Percentiles rank a stretch among this genome's conserved stretches.
Evolutionary conservation across 441 rosid genomes (phyloP).

Genomic region (Adansonia rubrostipa): DNA sequence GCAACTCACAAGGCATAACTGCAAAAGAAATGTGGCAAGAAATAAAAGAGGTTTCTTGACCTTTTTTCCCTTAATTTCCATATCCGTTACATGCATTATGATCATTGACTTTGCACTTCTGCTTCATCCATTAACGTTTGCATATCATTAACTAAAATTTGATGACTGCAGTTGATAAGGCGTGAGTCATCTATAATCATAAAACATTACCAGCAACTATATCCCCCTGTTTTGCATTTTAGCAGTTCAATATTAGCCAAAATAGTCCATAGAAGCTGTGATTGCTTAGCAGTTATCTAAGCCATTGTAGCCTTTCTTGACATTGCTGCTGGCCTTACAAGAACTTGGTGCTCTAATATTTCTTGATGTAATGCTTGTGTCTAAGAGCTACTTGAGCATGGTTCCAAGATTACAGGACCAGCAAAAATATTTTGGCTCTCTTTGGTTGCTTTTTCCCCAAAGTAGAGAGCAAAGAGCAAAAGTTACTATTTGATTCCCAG

Average conservation of each 20-base stretch:
- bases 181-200: neutral
- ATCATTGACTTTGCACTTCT: neutral
- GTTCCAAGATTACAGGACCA: neutral
- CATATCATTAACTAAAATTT: slow-evolving; percentile 6
- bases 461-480: neutral
- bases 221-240: neutral
- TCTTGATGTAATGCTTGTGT: neutral
- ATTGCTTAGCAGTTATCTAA: neutral
- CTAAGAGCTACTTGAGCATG: neutral
- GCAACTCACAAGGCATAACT: slow-evolving; percentile 64
- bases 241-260: neutral
- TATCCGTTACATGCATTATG: neutral
- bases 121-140: neutral
- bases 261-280: slow-evolving; percentile 1
- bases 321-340: neutral
- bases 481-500: neutral
- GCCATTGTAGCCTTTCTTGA: slow-evolving; percentile 4
- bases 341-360: neutral
- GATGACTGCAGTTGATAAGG: neutral
- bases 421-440: neutral
- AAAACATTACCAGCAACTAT: neutral
- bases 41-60: slow-evolving; percentile 64
- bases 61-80: neutral
- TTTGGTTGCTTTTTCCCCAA: neutral
- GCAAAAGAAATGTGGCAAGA: slow-evolving; percentile 88